Evolutionary conservation across 257 asterid genomes (phyloP), one percentile per base, ranked within the genome.

Genomic region (Przewalskia tangutica): DNA sequence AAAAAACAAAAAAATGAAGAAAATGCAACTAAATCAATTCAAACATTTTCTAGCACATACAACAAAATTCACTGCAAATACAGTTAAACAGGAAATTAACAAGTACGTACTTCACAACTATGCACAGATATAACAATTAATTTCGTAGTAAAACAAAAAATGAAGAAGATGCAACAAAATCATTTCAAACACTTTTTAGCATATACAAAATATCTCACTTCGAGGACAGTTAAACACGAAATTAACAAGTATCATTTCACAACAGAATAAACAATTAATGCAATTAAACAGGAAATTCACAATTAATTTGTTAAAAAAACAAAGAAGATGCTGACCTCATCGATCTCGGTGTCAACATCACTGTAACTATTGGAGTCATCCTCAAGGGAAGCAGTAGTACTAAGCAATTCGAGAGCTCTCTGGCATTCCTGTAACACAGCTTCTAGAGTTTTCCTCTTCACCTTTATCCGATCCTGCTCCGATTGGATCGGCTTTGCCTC

Each of bases 371-470:
- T 85, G 36, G 70, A 76, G 14, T 81, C 86, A 2, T 70, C 87
- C 13, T 80, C 92, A 12, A 32, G 85, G 17, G 62, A 50, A 50
- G 91, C 98, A 27, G 88, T 65, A 23, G 89, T 66, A 34, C 91
- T 92, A 80, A 95, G 97, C 86, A 90, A 89, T 82, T 92, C 91
- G 38, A 95, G 91, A 44, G 98, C 97, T 84, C 85, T 64, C 76
- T 94, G 97, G 85, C 97, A 95, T 87, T 95, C 97, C 83, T 88
- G 92, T 6, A 92, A 86, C 85, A 93, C 91, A 18, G 90, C 92
- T 78, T 95, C 97, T 4, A 95, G 82, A 71, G 97, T 95, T 87
- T 90, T 90, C 88, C 92, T 87, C 90, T 89, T 93, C n/a, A 95
- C 91, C 79, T 92, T 91, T 73, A 92, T 89, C 87, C 82, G 88